Evolutionary conservation across 2,329 filamentous ascomycete species (phyloP), one percentile per base, ranked within the genome.

Genomic region (Pseudocercospora pini-densiflorae): DNA sequence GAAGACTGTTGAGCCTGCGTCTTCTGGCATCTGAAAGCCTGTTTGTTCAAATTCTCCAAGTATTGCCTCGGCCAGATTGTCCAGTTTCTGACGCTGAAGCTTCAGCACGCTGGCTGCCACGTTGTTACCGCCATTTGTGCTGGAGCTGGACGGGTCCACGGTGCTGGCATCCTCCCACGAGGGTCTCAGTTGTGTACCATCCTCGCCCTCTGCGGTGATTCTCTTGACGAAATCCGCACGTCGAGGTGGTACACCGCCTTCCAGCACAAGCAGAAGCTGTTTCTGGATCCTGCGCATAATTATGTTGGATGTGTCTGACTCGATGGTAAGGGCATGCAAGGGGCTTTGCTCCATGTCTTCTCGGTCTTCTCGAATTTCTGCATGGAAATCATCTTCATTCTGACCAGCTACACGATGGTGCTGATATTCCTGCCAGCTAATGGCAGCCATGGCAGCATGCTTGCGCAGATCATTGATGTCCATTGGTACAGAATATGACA

Each of bases 401-500:
- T 68, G 63, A 23, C 59, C 63, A 58, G 43, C 23, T 59, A 29
- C 40, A 59, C 65, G 21, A 43, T 62, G 62, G 14, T 60, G 57
- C 33, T 72, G 66, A 62, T 83, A 76, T 57, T 84, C 82, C 73
- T 83, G 83, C 83, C 83, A 85, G 9, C 79, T 79, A 68, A 84
- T 80, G 23, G 82, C 82, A 8, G 84, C 79, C 57, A 84, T 73
- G 6, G 83, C 81, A 23, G 81, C 82, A 70, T 84, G 81, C 63
- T 83, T 82, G 47, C 83, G 81, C 33, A 85, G 76, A 67, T 82
- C 80, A 67, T 81, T 80, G 71, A 83, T 82, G 68, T 84, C 79
- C n/a, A 80, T 77, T 12, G 82, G 82, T 23, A 80, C 80, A 19
- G 79, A 83, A 72, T 84, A 83, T 51, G 83, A 82, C 59, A 85